Base-by-base conservation (phyloP, 371 early-diverging fungal species). In the Mucor saturninus region DNA sequence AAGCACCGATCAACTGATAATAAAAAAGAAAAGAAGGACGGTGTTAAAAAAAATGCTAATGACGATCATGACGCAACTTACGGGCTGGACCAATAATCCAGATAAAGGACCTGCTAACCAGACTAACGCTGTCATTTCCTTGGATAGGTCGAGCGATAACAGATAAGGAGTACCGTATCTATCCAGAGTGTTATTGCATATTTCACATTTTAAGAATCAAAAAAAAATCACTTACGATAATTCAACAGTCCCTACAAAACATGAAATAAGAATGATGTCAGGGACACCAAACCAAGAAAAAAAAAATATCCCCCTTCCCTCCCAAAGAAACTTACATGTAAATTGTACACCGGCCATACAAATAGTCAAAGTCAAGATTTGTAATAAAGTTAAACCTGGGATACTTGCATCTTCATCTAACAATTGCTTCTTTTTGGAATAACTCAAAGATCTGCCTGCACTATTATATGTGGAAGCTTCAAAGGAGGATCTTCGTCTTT, bases 101-200 rank as follows among this genome's bases (percentile, higher is more conserved):
- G 91, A 89, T 14, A 93, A 78, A 3, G 94, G 94, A 3, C 93
- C 94, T 4, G 91, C 90, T 15, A 93, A 73, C 94, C 94, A 93
- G 5, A 91, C 80, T 62, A 83, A 52, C 2, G 86, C 79, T 7
- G 91, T 89, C 56, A 88, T 54, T n/a, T 87, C 70, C 57, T 87
- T 82, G 11, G 88, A 73, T 57, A 92, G 67, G 11, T 88, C 90
- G 2, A 93, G 79, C 4, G 86, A 81, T 26, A 83, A 63, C 31
- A 93, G 73, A 65, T 89, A 91, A n/a, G 91, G 91, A 9, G 92
- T 91, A 28, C 94, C 94, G 58, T 87, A 87, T 21, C 87, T 81
- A 56, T 15, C 30, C 6, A 54, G 31, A 32, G 42, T 15, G 11
- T 38, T 10, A 39, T 37, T 13, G 15, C 30, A 13, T 43, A 21